phyloP scores from a whole-genome alignment of 768 basidiomycete genomes.

The Boletellus emodensis region DNA sequence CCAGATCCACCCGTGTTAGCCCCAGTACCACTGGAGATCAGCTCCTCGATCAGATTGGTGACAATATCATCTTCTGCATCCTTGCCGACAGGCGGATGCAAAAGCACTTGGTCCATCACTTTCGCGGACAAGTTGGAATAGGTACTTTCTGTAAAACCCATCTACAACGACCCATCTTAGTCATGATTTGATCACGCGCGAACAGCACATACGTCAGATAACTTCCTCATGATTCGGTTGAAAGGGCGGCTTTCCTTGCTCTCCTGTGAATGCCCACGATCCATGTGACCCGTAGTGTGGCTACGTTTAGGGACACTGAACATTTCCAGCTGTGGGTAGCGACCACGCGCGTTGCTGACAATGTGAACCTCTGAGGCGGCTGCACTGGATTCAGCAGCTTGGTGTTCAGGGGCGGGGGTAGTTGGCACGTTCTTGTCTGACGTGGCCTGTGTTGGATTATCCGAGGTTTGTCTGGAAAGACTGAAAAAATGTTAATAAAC shows the following conservation, averaged over 20 bases:
- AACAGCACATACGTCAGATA: constrained; percentile 55
- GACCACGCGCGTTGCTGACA: constrained; percentile 58
- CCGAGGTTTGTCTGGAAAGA: constrained; percentile 25
- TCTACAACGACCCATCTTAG: constrained; percentile 37
- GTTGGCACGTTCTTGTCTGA: constrained; percentile 1
- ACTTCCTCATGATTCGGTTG: constrained; percentile 50
- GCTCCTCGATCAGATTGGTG: constrained; percentile 55
- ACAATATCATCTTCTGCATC: constrained; percentile 65
- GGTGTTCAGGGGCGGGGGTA: constrained; percentile 9
- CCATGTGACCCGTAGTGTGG: constrained; percentile 29
- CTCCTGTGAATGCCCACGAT: constrained; percentile 17
- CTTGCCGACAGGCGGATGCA: constrained; percentile 39
- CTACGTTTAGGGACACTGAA: constrained; percentile 49
- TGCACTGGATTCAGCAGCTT: constrained; percentile 13
- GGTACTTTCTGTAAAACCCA: constrained; percentile 65
- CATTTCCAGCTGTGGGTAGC: constrained; percentile 62
- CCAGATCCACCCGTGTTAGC: constrained; percentile 35
- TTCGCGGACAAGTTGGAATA: constrained; percentile 50
- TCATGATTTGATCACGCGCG: constrained; percentile 6
- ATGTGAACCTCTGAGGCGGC: constrained; percentile 37
- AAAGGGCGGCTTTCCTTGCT: constrained; percentile 37
- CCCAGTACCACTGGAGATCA: constrained; percentile 43
- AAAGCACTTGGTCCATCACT: constrained; percentile 48
- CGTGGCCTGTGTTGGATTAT: constrained; percentile 13
- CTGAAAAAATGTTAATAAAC: constrained; percentile 12